Base-by-base conservation (phyloP, 129 eudicot species). In the Sambucus nigra region DNA sequence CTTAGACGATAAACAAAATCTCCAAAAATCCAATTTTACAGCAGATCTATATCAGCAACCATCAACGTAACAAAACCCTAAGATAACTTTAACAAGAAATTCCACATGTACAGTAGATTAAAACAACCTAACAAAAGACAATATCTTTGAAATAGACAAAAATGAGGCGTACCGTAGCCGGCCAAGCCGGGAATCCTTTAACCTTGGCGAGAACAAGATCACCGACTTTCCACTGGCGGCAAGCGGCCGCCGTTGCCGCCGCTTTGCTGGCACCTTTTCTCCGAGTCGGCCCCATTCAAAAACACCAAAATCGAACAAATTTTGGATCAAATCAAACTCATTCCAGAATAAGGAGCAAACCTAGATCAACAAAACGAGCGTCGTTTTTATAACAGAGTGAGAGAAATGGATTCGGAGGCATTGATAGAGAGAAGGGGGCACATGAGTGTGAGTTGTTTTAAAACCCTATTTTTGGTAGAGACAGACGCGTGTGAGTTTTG, bases 121-220 rank as follows among this genome's bases (percentile, higher is more conserved):
- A n/a, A n/a, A n/a, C n/a, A n/a, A n/a, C n/a, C n/a, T n/a, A n/a
- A n/a, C n/a, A n/a, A n/a, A 56, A 18, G 39, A 18, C 23, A 15
- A 15, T 38, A 41, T n/a, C 26, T 17, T 16, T 45, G 11, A 50
- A 46, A 5, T 5, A 16, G 0, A 26, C 4, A 40, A 3, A 53
- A 7, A 4, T 0, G 2, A 39, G 18, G 48, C 84, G 51, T 84
- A 91, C 98, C 88, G 76, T 78, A n/a, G 95, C 98, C 28, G 98
- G 98, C 98, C 95, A 91, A 6, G 98, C 89, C 45, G 98, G 98
- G 65, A 81, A 85, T 2, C 98, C 98, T 65, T 91, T 91, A 64
- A 86, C 82, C 77, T 91, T 91, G 2, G 95, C 99, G 17, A 91
- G 94, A 55, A 91, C 95, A 32, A 91, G 99, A 82, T 91, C 95